Evolutionary conservation across 1,139 yeast species (phyloP), one percentile per base, ranked within the genome.

Genomic region (Schwanniomyces etchellsii): DNA sequence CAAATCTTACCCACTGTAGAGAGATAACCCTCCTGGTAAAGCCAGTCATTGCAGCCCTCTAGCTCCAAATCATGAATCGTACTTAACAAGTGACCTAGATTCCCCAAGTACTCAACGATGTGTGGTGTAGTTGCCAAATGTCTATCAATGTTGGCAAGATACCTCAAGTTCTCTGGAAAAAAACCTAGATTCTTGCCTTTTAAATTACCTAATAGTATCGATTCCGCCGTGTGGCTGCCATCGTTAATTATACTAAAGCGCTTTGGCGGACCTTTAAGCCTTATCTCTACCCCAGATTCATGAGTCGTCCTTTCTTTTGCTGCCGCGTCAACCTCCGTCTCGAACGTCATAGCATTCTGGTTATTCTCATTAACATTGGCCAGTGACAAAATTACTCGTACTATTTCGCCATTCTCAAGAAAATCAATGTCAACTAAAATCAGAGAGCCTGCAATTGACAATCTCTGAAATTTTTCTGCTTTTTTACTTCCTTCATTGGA

Each of bases 351-450:
- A 11, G n/a, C 30, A 14, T 27, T 32, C 4, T 15, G 16, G 9
- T 22, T 28, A 16, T 18, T 28, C 25, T 23, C 30, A 6, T 11
- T 32, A 31, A 47, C 64, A 35, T 50, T 53, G 1, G 64, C 70
- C 51, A 58, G 55, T 1, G 72, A 64, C 28, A 64, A 46, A 6
- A 64, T 52, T 10, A 64, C 60, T 16, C 54, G 40, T 10, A 55
- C 39, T 2, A 64, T 50, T 10, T 37, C 40, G 2, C 34, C 40
- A 30, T 53, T 57, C 17, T 47, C 53, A 4, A 48, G 38, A 35
- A 62, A 64, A 36, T 66, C 74, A 17, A 67, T 52, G 36, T 67
- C 74, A n/a, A 67, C 50, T 27, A 67, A 48, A 4, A 65, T 58
- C 15, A 60, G 48, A 2, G 69, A 56, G 3, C 72, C 72, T 1